A percentile compares a stretch with the other conserved stretches of the same genome.
These are phyloP conservation scores for Venturia oleaginea DNA, from an alignment of 2,329 filamentous ascomycete genomes.

Conservation along the genomic window DNA sequence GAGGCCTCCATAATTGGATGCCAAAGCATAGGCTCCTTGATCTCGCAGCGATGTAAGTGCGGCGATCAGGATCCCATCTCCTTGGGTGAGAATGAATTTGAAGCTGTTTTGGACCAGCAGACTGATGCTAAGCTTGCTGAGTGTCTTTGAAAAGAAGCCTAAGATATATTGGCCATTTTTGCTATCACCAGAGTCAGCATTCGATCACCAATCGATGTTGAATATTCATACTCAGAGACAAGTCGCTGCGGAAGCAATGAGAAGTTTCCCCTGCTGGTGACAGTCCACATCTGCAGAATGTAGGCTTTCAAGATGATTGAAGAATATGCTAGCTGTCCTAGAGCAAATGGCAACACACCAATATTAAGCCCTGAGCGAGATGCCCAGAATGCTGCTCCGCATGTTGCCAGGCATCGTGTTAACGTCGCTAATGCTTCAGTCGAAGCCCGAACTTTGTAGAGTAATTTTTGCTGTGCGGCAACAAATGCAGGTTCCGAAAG, in stretches of 20 bases:
- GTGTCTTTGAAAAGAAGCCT: slow-evolving; percentile 53
- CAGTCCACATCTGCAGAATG: slow-evolving; percentile 46
- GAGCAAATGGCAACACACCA: slow-evolving; percentile 79
- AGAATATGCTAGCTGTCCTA: slow-evolving; percentile 76
- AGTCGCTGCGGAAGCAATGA: slow-evolving; percentile 51
- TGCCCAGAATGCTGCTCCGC: slow-evolving; percentile 59
- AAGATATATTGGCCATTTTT: slow-evolving; percentile 17
- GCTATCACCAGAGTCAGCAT: neutral
- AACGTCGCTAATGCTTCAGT: slow-evolving; percentile 81
- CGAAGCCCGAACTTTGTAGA: slow-evolving; percentile 69
- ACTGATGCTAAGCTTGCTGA: slow-evolving; percentile 66
- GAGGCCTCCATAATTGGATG: slow-evolving; percentile 85
- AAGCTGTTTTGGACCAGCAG: slow-evolving; percentile 81
- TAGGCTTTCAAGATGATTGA: slow-evolving; percentile 62
- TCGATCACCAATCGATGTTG: neutral
- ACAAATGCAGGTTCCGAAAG: slow-evolving; percentile 83
- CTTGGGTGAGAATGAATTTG: slow-evolving; percentile 90
- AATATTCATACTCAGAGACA: slow-evolving; percentile 28
- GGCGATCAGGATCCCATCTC: slow-evolving; percentile 82
- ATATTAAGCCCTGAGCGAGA: slow-evolving; percentile 43
- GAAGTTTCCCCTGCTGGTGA: slow-evolving; percentile 53
- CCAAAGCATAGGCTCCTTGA: slow-evolving; percentile 86
- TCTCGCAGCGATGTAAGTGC: slow-evolving; percentile 65
- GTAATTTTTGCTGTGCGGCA: slow-evolving; percentile 70
- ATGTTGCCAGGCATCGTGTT: slow-evolving; percentile 65